Base-by-base conservation (phyloP, 345 rosid genomes). In the thale cress (Arabidopsis thaliana) region DNA sequence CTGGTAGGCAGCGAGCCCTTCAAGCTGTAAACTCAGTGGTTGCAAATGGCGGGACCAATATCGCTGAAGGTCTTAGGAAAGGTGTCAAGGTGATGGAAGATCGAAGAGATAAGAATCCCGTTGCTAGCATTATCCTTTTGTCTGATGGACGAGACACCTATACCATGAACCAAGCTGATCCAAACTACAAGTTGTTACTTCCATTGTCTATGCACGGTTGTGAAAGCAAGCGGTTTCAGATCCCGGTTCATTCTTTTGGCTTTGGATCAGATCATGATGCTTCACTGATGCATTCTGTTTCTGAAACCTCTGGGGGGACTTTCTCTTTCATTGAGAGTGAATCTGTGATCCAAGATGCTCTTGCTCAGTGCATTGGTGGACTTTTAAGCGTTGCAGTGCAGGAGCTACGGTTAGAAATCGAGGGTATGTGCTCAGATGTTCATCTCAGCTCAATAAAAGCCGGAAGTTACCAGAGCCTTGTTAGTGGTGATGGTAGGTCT, bases 301-400 rank as follows among this genome's bases (percentile, higher is more conserved):
- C 98, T 25, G 94, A 96, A 78, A 83, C 73, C 37, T 90, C 98
- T 8, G 94, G 98, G 24, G 99, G 99, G 32, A 96, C 98, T 0
- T 96, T 96, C 82, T 93, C 98, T 36, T 93, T 96, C 74, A 93
- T 93, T 3, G 99, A 93, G 84, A 87, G 89, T 0, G 99, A 90
- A 75, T 82, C 90, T 63, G 88, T 85, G 71, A 91, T 96, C 50
- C 99, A 96, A 74, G 98, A 96, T 74, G 98, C 99, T 60, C 92
- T 93, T 82, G 99, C 99, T 13, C 98, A 96, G 78, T 93, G 99
- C 82, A 93, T 96, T 44, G 99, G 99, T 11, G 99, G 99, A 14
- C 89, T 96, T 59, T 64, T 96, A 75, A 96, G 99, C 65, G 98
- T 96, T 53, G 97, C 92, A 32, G 96, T 84, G 56, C 98, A 93